Evolutionary conservation across 441 rosid species (phyloP).

Genomic region (Flueggea neowawraea): DNA sequence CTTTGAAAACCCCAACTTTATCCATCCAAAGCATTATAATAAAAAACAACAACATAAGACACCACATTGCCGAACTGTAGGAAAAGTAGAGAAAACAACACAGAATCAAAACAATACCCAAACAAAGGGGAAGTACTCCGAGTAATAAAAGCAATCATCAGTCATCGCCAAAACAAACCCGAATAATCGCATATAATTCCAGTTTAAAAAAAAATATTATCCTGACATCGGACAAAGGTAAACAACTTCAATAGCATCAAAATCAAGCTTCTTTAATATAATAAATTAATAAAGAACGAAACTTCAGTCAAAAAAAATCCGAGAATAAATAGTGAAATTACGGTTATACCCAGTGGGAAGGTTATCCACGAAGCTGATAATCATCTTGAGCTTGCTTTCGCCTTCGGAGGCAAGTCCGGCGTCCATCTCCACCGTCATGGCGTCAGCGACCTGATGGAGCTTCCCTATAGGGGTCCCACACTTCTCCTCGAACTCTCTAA

Average conservation of each 20-base stretch:
- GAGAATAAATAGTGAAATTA: too few species aligned
- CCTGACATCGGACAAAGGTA: too few species aligned
- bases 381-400: constrained; percentile 96
- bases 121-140: too few species aligned
- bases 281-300: not conserved
- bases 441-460: constrained; percentile 83
- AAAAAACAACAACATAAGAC: constrained; percentile 4
- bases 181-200: too few species aligned
- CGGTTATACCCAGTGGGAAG: constrained; percentile 82
- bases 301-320: not conserved
- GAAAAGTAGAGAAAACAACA: not conserved
- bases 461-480: constrained; percentile 70
- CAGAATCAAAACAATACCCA: too few species aligned
- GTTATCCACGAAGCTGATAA: constrained; percentile 92
- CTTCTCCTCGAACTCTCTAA: constrained; percentile 71
- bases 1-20: not conserved
- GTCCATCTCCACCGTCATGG: constrained; percentile 97
- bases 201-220: too few species aligned
- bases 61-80: constrained; percentile 5
- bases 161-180: too few species aligned
- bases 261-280: too few species aligned
- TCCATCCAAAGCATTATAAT: not conserved
- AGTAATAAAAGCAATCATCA: too few species aligned
- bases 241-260: too few species aligned
- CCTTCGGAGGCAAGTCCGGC: constrained; percentile 96